Evolutionary conservation across 306 rosid species (phyloP), one percentile per base, ranked within the genome.

Genomic region (Malus fusca): DNA sequence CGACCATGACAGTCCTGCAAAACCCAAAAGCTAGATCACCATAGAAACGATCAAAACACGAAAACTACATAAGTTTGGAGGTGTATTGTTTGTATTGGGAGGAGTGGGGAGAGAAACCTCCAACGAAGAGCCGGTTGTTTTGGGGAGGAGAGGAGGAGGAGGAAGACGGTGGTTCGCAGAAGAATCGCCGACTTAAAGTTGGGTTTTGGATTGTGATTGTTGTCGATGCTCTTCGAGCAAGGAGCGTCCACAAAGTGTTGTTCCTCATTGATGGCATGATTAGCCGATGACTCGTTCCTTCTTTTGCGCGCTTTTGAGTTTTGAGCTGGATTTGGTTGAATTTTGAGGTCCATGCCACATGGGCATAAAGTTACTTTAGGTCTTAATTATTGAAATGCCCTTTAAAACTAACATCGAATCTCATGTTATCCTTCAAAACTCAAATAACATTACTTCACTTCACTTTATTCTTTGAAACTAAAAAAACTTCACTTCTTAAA

Each of bases 1-100:
- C 0, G 97, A 93, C 97, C 95, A 93, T 55, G 98, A 93, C 78
- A 90, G 69, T 3, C 96, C 97, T 92, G 90, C 73, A 87, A 81
- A 40, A 70, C 30, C 51, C 74, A 78, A 8, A 68, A 73, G 55
- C 66, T 68, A 69, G 33, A 55, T 63, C 58, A 82, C 40, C 43
- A 64, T 52, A 1, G 11, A 64, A 60, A 74, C 59, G 48, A 64
- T 11, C 31, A 51, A 28, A 64, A 35, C 48, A 3, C 55, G 10
- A 28, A 28, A 22, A 51, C 6, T 73, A 4, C 40, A 28, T 0
- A 11, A 25, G 58, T 40, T 43, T 43, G 18, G 26, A 73, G 12
- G 35, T 18, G 69, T 14, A 48, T 14, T 14, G 19, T 48, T 14
- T 48, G 53, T 61, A 10, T 17, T 79, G 35, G 60, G 58, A 0